phyloP scores from a whole-genome alignment of 2,329 filamentous ascomycete species.

The Teratosphaeria nubilosa region DNA sequence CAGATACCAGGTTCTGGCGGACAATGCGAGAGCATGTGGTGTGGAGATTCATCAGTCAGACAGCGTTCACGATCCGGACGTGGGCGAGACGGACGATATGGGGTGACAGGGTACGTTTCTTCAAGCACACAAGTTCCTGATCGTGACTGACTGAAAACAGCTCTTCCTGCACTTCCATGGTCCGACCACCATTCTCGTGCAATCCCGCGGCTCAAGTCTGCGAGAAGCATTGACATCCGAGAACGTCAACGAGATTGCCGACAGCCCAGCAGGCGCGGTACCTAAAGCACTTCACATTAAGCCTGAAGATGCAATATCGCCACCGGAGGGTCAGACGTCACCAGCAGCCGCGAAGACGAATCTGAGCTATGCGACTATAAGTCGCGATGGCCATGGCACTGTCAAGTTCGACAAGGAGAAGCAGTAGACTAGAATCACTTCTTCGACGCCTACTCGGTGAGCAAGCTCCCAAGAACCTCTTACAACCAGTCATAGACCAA shows the following conservation, averaged over 20 bases:
- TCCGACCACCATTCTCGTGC: conserved; percentile 74
- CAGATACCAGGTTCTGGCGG: conserved; percentile 62
- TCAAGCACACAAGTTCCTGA: not conserved
- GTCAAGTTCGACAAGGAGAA: conserved; percentile 19
- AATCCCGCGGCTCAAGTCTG: conserved; percentile 71
- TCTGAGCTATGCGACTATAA: conserved; percentile 26
- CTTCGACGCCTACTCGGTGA: not conserved
- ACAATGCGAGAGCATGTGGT: conserved; percentile 60
- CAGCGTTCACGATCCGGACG: conserved; percentile 62
- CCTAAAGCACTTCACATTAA: conserved; percentile 43
- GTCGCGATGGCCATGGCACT: conserved; percentile 15
- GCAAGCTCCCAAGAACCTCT: not conserved
- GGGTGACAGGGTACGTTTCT: conserved; percentile 63
- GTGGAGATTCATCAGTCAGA: conserved; percentile 60
- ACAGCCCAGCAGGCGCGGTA: conserved; percentile 63
- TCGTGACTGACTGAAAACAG: conserved; percentile 22
- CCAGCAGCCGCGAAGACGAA: conserved; percentile 17
- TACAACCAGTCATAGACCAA: not conserved
- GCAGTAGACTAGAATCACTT: not conserved
- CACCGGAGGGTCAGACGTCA: conserved; percentile 5
- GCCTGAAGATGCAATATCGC: conserved; percentile 16
- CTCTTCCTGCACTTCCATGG: conserved; percentile 86
- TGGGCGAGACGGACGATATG: conserved; percentile 74
- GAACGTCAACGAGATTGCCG: conserved; percentile 85
- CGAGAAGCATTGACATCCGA: conserved; percentile 66